These are phyloP conservation scores for Heracleum sosnowskyi DNA, from an alignment of 129 eudicot genomes.

Conservation along the genomic window DNA sequence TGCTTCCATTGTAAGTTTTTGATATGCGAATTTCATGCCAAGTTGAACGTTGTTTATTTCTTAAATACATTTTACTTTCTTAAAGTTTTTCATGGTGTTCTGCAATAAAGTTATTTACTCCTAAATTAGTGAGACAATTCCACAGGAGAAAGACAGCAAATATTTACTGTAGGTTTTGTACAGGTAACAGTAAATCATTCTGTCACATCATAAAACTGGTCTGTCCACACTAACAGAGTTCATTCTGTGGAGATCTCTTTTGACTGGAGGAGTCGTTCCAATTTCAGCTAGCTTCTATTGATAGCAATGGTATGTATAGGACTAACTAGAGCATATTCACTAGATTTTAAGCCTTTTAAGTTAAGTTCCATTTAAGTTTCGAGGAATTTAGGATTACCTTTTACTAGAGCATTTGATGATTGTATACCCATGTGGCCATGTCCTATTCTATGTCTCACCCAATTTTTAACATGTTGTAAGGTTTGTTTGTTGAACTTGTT, in stretches of 20 bases:
- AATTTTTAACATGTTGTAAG: neutral
- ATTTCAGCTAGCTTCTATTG: neutral
- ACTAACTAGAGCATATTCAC: neutral
- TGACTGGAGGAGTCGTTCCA: neutral
- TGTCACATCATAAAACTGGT: neutral
- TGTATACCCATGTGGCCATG: neutral
- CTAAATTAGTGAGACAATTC: neutral
- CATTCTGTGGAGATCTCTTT: neutral
- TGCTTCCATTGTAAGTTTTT: neutral
- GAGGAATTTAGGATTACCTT: neutral
- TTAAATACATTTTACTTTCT: neutral
- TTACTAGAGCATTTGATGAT: neutral
- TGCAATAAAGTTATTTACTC: neutral
- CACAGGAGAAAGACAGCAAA: neutral
- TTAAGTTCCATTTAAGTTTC: neutral
- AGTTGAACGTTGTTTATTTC: neutral
- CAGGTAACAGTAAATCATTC: neutral
- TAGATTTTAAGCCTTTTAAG: neutral
- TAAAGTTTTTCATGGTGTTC: neutral
- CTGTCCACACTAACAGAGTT: neutral
- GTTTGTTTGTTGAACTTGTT: neutral
- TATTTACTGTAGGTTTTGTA: neutral
- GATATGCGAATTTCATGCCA: neutral
- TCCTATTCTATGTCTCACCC: neutral
- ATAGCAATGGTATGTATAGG: neutral